Conservation (phyloP, 331 rosid genomes). For the Acacia pycnantha region DNA sequence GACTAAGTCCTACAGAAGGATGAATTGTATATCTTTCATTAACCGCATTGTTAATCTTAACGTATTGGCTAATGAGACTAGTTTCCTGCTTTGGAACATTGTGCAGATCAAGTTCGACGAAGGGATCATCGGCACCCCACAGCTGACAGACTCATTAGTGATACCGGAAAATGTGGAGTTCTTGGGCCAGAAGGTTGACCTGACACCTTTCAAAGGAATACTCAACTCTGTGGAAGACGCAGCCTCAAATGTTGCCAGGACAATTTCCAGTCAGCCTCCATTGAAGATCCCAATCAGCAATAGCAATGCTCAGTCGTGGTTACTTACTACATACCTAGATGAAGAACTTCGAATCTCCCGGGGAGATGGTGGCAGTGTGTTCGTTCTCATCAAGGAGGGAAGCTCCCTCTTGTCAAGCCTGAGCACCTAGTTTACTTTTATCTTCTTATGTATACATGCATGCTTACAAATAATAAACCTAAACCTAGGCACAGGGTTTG, state of each 20-base stretch:
- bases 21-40: not conserved
- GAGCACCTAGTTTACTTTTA: not conserved
- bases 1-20: not conserved
- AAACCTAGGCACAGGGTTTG: not conserved
- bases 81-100: not conserved
- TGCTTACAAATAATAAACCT: constrained; percentile 8
- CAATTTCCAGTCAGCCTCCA: constrained; percentile 75
- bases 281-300: constrained; percentile 65
- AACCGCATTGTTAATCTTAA: not conserved
- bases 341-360: constrained; percentile 76
- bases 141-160: constrained; percentile 81
- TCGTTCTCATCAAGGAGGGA: constrained; percentile 86
- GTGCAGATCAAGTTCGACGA: constrained; percentile 77
- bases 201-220: constrained; percentile 70
- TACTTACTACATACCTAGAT: constrained; percentile 84
- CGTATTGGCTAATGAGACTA: constrained; percentile 4
- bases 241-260: constrained; percentile 75
- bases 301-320: constrained; percentile 74
- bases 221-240: constrained; percentile 72
- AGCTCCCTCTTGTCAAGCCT: constrained; percentile 57
- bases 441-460: not conserved
- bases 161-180: constrained; percentile 85
- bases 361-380: constrained; percentile 79
- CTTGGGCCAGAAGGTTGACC: constrained; percentile 79
- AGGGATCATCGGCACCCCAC: constrained; percentile 94